Conservation (phyloP, 805 yeast genomes). For the Kodamaea leandrae region DNA sequence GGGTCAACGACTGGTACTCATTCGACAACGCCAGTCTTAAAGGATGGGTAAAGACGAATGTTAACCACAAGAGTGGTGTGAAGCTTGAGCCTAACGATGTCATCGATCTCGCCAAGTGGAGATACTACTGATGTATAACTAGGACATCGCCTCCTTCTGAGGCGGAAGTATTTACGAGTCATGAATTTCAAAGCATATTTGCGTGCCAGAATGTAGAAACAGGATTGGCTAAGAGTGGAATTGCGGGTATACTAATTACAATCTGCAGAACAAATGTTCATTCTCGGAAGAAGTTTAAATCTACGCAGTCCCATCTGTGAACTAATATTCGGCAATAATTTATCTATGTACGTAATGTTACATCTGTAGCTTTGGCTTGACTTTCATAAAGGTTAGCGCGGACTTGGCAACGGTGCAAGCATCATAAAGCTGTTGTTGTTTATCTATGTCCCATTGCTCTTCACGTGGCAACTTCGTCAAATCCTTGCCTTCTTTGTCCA, state of each 20-base stretch:
- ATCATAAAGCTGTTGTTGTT: constrained; percentile 44
- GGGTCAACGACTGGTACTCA: constrained; percentile 41
- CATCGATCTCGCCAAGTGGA: constrained; percentile 40
- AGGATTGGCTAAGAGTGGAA: too few species aligned
- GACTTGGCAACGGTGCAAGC: constrained; percentile 55
- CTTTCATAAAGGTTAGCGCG: constrained; percentile 54
- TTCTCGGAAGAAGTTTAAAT: too few species aligned
- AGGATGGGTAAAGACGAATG: constrained; percentile 38
- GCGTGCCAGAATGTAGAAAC: too few species aligned
- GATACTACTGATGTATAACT: constrained; percentile 24
- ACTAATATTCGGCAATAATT: too few species aligned
- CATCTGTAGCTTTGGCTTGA: constrained; percentile 5
- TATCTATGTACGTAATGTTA: not conserved
- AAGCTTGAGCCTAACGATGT: constrained; percentile 35
- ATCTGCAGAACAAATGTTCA: too few species aligned
- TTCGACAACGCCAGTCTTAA: constrained; percentile 20
- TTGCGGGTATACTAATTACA: too few species aligned
- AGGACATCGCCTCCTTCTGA: too few species aligned
- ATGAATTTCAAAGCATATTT: not conserved
- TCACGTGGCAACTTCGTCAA: constrained; percentile 40
- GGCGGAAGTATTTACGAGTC: not conserved
- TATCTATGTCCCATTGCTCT: constrained; percentile 51
- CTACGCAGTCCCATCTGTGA: too few species aligned
- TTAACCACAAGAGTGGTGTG: constrained; percentile 41
- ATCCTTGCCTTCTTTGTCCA: constrained; percentile 40